phyloP scores from a whole-genome alignment of 2,329 filamentous ascomycete genomes.

The Penicillium italicum region DNA sequence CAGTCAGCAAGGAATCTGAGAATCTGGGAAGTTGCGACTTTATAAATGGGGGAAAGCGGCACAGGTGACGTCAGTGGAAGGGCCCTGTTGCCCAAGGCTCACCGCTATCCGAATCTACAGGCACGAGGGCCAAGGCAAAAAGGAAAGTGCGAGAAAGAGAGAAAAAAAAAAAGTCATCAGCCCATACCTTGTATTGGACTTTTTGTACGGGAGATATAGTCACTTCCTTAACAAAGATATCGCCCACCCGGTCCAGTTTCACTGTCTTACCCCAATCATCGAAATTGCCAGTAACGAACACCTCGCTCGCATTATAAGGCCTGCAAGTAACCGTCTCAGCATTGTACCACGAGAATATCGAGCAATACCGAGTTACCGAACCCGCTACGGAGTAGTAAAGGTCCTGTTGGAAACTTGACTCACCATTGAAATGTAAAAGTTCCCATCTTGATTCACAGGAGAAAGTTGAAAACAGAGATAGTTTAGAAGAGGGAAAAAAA shows the following conservation, averaged over 20 bases:
- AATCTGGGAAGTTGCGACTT: conserved; percentile 16
- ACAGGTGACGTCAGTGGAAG: conserved; percentile 22
- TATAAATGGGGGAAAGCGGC: conserved; percentile 10
- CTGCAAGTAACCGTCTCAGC: conserved; percentile 49
- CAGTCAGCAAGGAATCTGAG: conserved; percentile 10
- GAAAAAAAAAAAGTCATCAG: conserved; percentile 1
- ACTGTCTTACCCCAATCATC: conserved; percentile 89
- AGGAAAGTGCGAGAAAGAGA: background rate
- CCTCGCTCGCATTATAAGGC: conserved; percentile 77
- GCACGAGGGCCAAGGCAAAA: background rate
- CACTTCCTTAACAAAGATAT: conserved; percentile 76
- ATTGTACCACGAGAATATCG: conserved; percentile 16
- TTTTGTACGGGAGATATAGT: conserved; percentile 65
- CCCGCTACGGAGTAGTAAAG: too few relatives aligned
- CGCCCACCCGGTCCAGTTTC: conserved; percentile 71
- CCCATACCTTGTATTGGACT: conserved; percentile 87
- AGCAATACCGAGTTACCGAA: too few relatives aligned
- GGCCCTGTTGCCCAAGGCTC: conserved; percentile 17
- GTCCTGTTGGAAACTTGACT: conserved; percentile 14
- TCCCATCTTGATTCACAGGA: conserved; percentile 24
- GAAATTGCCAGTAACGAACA: conserved; percentile 94
- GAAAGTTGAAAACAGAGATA: background rate
- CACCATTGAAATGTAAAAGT: conserved; percentile 40
- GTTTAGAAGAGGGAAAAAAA: conserved; percentile 1
- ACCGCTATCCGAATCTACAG: conserved; percentile 19